Evolutionary conservation across 306 rosid genomes (phyloP).

Genomic region (Rosa multiflora): DNA sequence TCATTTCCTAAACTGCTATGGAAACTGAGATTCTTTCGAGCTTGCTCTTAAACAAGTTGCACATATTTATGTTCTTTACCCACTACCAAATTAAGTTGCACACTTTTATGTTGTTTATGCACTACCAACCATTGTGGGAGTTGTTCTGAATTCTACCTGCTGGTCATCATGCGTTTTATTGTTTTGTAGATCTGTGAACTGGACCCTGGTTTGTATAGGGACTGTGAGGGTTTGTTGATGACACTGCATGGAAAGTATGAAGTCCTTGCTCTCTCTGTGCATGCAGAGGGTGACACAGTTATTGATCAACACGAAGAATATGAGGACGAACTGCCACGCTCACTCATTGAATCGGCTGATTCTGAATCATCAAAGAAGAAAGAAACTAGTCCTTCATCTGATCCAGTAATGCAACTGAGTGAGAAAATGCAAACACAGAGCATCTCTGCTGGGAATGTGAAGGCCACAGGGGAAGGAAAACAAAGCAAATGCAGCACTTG

Average conservation of each 20-base stretch:
- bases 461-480: slow-evolving; percentile 51
- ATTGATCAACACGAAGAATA: slow-evolving; percentile 69
- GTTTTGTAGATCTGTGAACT: slow-evolving; percentile 61
- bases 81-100: not conserved
- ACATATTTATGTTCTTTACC: not conserved
- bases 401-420: slow-evolving; percentile 48
- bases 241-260: slow-evolving; percentile 76
- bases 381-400: slow-evolving; percentile 19
- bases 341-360: slow-evolving; percentile 35
- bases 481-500: slow-evolving; percentile 77
- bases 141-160: not conserved
- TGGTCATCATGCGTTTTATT: not conserved
- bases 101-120: not conserved
- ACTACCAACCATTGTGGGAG: not conserved
- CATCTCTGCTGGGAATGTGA: slow-evolving; percentile 40
- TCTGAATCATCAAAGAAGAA: slow-evolving; percentile 26
- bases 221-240: slow-evolving; percentile 67
- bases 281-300: slow-evolving; percentile 69
- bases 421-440: slow-evolving; percentile 65
- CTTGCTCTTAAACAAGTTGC: not conserved
- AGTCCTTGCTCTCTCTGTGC: slow-evolving; percentile 76
- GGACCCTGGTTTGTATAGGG: slow-evolving; percentile 84
- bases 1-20: not conserved
- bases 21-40: not conserved
- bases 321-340: slow-evolving; percentile 41